Base-by-base conservation (phyloP, 139 green algal genomes). In the Chlorella sorokiniana region DNA sequence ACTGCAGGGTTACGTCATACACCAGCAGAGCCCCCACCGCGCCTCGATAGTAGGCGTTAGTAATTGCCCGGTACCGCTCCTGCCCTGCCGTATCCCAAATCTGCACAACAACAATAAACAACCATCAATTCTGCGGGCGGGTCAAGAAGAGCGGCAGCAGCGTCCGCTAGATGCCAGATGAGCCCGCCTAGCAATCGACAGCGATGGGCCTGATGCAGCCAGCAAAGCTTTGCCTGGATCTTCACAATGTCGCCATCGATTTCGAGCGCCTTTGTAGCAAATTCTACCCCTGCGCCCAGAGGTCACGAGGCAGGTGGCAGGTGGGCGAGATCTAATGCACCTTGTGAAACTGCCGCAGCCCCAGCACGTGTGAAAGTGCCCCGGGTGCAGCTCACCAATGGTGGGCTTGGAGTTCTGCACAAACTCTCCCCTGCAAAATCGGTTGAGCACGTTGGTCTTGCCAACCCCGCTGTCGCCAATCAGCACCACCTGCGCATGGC, bases 51-150 rank as follows among this genome's bases (percentile, higher is more conserved):
- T 98, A 99, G 4, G 76, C 78, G 40, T 77, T 97, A 22, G 96
- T 98, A 84, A 99, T 99, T 38, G 96, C 96, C 0, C 96, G 86
- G 88, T 98, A 99, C n/a, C 95, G 85, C 84, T 98, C 95, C 84
- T 98, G 95, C 3, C 95, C 95, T 31, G 96, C 96, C 44, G 96
- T 99, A 81, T 99, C 96, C 96, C 96, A 99, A 44, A 99, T 99
- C 45, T 83, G 77, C 23, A 42, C n/a, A n/a, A n/a, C n/a, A n/a
- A n/a, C n/a, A n/a, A n/a, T n/a, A n/a, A n/a, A n/a, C n/a, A n/a
- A n/a, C n/a, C n/a, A n/a, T n/a, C n/a, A n/a, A n/a, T n/a, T n/a
- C n/a, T n/a, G n/a, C n/a, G n/a, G n/a, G n/a, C n/a, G n/a, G n/a
- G n/a, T n/a, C n/a, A n/a, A n/a, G n/a, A n/a, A n/a, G n/a, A n/a